These are phyloP conservation scores for Mortierella alpina DNA, from an alignment of 192 early-diverging fungal genomes.

Conservation along the genomic window DNA sequence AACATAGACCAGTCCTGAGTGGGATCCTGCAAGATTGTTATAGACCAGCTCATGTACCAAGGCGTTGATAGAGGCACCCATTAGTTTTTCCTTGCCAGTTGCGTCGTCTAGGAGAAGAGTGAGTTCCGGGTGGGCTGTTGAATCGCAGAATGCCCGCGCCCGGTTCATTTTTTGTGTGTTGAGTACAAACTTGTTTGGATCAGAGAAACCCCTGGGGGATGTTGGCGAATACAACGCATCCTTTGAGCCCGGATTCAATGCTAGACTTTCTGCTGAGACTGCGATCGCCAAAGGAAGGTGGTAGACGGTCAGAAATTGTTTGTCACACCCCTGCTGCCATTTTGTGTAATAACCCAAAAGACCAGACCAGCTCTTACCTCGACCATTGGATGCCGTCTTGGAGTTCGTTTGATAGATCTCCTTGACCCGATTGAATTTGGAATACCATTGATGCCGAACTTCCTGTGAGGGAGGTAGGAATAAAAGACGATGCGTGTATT, in stretches of 20 bases:
- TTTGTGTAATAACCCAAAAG: background rate
- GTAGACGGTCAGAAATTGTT: background rate
- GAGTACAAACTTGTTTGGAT: slow-evolving; percentile 11
- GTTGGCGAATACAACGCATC: slow-evolving; percentile 29
- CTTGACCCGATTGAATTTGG: slow-evolving; percentile 38
- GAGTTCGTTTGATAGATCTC: slow-evolving; percentile 18
- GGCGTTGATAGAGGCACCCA: slow-evolving; percentile 26
- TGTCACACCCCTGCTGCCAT: background rate
- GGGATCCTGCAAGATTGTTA: slow-evolving; percentile 8
- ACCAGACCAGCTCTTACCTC: slow-evolving; percentile 8
- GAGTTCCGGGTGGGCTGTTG: slow-evolving; percentile 62
- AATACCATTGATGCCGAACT: slow-evolving; percentile 41
- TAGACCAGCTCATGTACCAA: slow-evolving; percentile 75
- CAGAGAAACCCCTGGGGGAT: slow-evolving; percentile 13
- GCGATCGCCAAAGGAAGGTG: background rate
- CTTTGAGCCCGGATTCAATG: background rate
- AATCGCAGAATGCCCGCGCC: slow-evolving; percentile 22
- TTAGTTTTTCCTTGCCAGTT: slow-evolving; percentile 7
- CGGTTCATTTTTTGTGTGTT: slow-evolving; percentile 28
- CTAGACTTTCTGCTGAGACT: slow-evolving; percentile 35
- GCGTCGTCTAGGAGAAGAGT: slow-evolving; percentile 29
- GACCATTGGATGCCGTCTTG: slow-evolving; percentile 14
- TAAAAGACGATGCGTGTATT: slow-evolving; percentile 29
- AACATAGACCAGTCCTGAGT: slow-evolving; percentile 35
- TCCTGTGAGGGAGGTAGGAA: slow-evolving; percentile 45